These are phyloP conservation scores for Triticum monococcum DNA, from an alignment of 176 grass and related monocot genomes.

Conservation along the genomic window DNA sequence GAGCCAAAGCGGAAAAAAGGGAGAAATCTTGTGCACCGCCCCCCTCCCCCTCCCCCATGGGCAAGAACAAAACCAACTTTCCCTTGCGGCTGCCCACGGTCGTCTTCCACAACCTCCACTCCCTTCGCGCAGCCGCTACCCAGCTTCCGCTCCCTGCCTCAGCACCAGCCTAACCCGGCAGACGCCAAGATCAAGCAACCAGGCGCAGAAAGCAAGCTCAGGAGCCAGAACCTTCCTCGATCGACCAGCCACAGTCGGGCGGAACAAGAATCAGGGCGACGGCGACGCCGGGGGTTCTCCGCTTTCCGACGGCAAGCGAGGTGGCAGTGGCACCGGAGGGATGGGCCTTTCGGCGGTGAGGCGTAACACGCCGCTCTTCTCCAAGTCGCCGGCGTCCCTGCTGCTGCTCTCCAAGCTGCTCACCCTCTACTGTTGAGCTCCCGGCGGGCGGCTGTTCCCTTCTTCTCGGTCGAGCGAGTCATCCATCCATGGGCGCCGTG, in stretches of 20 bases:
- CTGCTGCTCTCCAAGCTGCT: slow-evolving; percentile 93
- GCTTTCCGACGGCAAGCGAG: slow-evolving; percentile 25
- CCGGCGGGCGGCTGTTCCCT: neutral
- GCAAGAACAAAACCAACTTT: neutral
- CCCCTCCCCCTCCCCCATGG: neutral
- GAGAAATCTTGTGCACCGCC: neutral
- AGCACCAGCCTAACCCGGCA: slow-evolving; percentile 29
- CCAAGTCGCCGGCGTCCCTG: slow-evolving; percentile 57
- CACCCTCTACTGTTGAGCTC: slow-evolving; percentile 54
- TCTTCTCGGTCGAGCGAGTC: neutral
- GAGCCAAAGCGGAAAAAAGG: neutral
- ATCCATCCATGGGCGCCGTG: slow-evolving; percentile 63
- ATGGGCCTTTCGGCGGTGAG: slow-evolving; percentile 49
- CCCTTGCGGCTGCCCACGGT: neutral
- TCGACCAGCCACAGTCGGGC: slow-evolving; percentile 12
- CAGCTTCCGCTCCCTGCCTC: neutral
- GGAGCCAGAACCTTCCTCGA: neutral
- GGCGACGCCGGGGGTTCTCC: slow-evolving; percentile 1
- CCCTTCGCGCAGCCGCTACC: neutral
- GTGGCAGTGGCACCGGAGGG: slow-evolving; percentile 19
- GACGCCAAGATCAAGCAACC: neutral
- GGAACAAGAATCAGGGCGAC: neutral
- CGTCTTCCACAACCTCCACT: neutral
- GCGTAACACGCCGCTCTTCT: slow-evolving; percentile 39
- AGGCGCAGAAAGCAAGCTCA: neutral